Percentiles rank a stretch among this genome's conserved stretches.
Conservation (phyloP, 75 land plant species). For the Selaginella tamariscina region DNA sequence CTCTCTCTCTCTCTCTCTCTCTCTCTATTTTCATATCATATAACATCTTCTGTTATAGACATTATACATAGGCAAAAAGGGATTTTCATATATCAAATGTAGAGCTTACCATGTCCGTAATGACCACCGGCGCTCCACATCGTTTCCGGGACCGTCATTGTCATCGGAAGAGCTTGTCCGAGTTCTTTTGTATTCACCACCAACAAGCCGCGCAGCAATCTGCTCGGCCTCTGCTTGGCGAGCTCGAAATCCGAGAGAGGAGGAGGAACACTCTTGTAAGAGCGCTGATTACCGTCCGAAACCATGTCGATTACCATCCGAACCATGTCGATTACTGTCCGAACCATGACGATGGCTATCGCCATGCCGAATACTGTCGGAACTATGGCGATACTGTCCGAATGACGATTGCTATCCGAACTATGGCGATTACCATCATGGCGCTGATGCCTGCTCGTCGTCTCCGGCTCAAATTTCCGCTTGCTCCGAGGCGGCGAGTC, state of each 20-base stretch:
- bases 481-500: background rate
- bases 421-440: background rate
- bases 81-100: too few relatives aligned
- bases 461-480: too few relatives aligned
- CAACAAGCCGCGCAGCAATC: conserved; percentile 67
- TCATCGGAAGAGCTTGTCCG: background rate
- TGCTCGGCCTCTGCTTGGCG: conserved; percentile 86
- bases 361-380: too few relatives aligned
- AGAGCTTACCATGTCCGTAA: background rate
- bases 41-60: too few relatives aligned
- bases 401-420: background rate
- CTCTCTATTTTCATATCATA: too few relatives aligned
- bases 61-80: too few relatives aligned
- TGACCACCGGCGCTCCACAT: background rate
- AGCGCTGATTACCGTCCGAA: background rate
- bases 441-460: background rate
- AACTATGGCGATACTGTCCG: too few relatives aligned
- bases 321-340: too few relatives aligned
- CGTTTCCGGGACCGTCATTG: background rate
- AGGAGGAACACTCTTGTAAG: conserved; percentile 56
- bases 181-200: conserved; percentile 5
- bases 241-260: conserved; percentile 52
- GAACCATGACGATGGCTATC: too few relatives aligned
- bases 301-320: too few relatives aligned
- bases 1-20: too few relatives aligned